Percentiles rank a stretch among this genome's conserved stretches.
Evolutionary conservation across 352 stramenopile species (phyloP).

Genomic region (Globisporangium orthogonon): DNA sequence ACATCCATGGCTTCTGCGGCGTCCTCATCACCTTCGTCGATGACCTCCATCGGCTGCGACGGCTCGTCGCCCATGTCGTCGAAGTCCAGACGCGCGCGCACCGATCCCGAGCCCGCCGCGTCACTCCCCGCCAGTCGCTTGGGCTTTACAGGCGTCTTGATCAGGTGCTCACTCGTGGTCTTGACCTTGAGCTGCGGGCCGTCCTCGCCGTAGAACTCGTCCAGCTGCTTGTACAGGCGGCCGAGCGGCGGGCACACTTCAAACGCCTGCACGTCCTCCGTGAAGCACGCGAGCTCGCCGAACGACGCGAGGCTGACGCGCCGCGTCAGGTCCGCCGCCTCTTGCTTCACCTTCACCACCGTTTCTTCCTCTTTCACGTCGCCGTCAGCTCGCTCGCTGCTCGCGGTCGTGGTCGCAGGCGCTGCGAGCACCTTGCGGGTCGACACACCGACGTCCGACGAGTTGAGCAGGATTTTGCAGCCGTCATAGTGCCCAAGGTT

Average conservation of each 20-base stretch:
- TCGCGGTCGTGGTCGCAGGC: neutral
- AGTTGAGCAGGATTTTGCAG: slow-evolving; percentile 82
- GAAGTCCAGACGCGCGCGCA: slow-evolving; percentile 13
- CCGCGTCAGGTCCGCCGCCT: slow-evolving; percentile 16
- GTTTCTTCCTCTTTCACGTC: neutral
- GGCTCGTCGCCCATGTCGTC: slow-evolving; percentile 12
- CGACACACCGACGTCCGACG: slow-evolving; percentile 57
- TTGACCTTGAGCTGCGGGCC: slow-evolving; percentile 45
- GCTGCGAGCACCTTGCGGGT: slow-evolving; percentile 30
- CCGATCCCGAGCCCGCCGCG: neutral
- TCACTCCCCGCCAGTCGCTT: slow-evolving; percentile 5
- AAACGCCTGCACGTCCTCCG: slow-evolving; percentile 42
- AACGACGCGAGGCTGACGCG: slow-evolving; percentile 46
- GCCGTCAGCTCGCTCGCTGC: neutral
- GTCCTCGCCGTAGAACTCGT: slow-evolving; percentile 50
- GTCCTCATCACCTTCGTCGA: slow-evolving; percentile 24
- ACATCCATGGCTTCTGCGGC: slow-evolving; percentile 19
- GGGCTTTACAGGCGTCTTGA: slow-evolving; percentile 45
- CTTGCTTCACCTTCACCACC: slow-evolving; percentile 7
- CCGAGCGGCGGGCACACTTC: slow-evolving; percentile 57
- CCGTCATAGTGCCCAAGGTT: slow-evolving; percentile 88
- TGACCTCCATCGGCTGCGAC: slow-evolving; percentile 13
- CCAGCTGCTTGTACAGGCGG: slow-evolving; percentile 69
- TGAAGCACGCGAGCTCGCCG: slow-evolving; percentile 42
- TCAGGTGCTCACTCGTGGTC: slow-evolving; percentile 51